Conservation (phyloP, 2,329 filamentous ascomycete genomes). For the Daldinia sp. region DNA sequence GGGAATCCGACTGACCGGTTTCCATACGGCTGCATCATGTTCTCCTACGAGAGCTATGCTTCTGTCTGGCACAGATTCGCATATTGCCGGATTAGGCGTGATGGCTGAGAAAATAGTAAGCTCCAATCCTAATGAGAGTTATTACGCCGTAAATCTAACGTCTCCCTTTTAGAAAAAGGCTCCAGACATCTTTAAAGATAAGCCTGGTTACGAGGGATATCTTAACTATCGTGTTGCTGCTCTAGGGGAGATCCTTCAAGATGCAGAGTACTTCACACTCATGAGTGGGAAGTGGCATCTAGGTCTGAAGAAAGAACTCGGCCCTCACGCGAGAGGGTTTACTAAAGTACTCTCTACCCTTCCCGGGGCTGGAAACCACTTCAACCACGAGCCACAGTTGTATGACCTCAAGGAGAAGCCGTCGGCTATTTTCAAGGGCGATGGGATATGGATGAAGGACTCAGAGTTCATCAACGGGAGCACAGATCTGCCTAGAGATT, state of each 20-base stretch:
- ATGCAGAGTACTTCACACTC: conserved; percentile 67
- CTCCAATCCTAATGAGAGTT: background rate
- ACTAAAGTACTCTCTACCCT: conserved; percentile 66
- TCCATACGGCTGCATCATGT: conserved; percentile 70
- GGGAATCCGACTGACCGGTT: conserved; percentile 68
- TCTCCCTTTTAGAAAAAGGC: conserved; percentile 28
- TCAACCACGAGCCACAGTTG: conserved; percentile 43
- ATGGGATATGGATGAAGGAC: conserved; percentile 43
- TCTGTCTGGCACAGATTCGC: conserved; percentile 68
- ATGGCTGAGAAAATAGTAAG: conserved; percentile 57
- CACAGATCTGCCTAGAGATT: conserved; percentile 38
- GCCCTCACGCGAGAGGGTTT: conserved; percentile 65
- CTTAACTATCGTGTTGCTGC: conserved; percentile 66
- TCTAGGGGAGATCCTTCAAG: conserved; percentile 66
- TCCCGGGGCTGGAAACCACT: conserved; percentile 63
- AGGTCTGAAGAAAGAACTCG: conserved; percentile 63
- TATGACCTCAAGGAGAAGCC: conserved; percentile 38
- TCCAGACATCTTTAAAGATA: conserved; percentile 46
- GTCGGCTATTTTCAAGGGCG: conserved; percentile 39
- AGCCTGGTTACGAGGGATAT: conserved; percentile 68
- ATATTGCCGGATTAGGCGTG: conserved; percentile 63
- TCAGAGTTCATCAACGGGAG: conserved; percentile 39
- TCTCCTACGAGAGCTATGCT: conserved; percentile 71
- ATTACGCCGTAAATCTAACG: conserved; percentile 13
- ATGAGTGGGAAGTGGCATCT: conserved; percentile 71